Percentiles rank a stretch among this genome's conserved stretches.
These are phyloP conservation scores for Kluyveromyces sp. DNA, from an alignment of 1,139 yeast species.

Conservation along the genomic window DNA sequence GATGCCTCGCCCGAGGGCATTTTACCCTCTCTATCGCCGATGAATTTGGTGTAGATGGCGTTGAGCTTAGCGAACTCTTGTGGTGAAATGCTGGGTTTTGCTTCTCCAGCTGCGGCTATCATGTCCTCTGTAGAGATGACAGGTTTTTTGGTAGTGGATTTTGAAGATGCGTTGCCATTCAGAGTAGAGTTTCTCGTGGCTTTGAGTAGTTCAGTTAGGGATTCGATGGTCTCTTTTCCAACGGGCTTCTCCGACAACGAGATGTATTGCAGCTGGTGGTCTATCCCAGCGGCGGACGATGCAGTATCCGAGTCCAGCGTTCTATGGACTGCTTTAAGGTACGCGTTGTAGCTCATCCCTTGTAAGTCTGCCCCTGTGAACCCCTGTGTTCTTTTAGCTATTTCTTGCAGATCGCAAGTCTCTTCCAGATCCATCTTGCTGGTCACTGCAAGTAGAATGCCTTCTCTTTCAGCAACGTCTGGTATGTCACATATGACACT, in stretches of 20 bases:
- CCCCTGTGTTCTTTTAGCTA: slow-evolving; percentile 63
- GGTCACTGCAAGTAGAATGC: slow-evolving; percentile 45
- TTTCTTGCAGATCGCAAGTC: slow-evolving; percentile 46
- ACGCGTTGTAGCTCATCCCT: slow-evolving; percentile 87
- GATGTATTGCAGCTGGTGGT: not conserved
- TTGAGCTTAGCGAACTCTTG: slow-evolving; percentile 61
- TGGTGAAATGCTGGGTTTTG: slow-evolving; percentile 79
- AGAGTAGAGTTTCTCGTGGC: not conserved
- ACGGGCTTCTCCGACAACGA: slow-evolving; percentile 4
- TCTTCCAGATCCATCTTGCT: slow-evolving; percentile 43
- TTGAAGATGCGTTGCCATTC: not conserved
- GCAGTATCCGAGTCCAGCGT: slow-evolving; percentile 34
- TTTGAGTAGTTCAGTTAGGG: not conserved
- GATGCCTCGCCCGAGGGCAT: slow-evolving; percentile 86
- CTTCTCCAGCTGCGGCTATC: slow-evolving; percentile 58
- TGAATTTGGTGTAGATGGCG: slow-evolving; percentile 64
- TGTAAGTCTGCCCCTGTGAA: slow-evolving; percentile 95
- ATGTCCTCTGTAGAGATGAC: slow-evolving; percentile 50
- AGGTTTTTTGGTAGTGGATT: too few relatives aligned
- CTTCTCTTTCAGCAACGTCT: slow-evolving; percentile 56
- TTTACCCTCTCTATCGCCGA: slow-evolving; percentile 75
- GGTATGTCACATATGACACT: slow-evolving; percentile 90
- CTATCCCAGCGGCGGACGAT: not conserved
- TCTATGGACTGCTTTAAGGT: slow-evolving; percentile 82
- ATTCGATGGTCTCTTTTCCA: slow-evolving; percentile 1